These are phyloP conservation scores for Antitrichia curtipendula DNA, from an alignment of 225 moss, liverwort and hornwort genomes.

Conservation along the genomic window DNA sequence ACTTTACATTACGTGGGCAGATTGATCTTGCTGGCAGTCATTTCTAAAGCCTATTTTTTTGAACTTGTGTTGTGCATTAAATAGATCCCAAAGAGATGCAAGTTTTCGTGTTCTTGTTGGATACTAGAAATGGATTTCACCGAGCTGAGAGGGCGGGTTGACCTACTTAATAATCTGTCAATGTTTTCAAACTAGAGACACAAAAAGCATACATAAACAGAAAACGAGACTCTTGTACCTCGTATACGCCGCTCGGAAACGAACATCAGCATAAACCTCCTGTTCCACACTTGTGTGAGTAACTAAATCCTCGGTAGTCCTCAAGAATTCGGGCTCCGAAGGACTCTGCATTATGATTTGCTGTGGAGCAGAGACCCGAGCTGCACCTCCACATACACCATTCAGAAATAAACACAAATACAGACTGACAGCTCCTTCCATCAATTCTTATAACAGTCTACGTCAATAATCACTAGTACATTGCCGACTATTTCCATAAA, in stretches of 20 bases:
- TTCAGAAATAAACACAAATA: neutral
- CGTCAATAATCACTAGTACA: neutral
- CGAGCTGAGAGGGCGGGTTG: neutral
- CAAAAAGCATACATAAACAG: neutral
- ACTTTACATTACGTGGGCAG: neutral
- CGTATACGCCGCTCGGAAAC: slow-evolving; percentile 35
- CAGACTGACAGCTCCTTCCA: neutral
- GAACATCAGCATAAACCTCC: slow-evolving; percentile 45
- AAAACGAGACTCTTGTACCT: neutral
- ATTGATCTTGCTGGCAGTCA: neutral
- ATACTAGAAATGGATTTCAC: neutral
- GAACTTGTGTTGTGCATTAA: neutral
- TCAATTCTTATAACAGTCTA: neutral
- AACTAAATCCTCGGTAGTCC: slow-evolving; percentile 8
- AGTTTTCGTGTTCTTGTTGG: neutral
- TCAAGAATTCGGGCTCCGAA: slow-evolving; percentile 27
- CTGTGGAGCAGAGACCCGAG: slow-evolving; percentile 27
- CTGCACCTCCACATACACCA: neutral
- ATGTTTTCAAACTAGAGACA: neutral
- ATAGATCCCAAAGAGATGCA: neutral
- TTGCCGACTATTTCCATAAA: neutral
- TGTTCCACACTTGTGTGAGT: slow-evolving; percentile 2
- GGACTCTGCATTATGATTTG: slow-evolving; percentile 54
- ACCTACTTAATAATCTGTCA: neutral
- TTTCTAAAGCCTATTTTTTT: neutral